phyloP scores from a whole-genome alignment of 768 basidiomycete genomes.

The Sarcodon aspratus region DNA sequence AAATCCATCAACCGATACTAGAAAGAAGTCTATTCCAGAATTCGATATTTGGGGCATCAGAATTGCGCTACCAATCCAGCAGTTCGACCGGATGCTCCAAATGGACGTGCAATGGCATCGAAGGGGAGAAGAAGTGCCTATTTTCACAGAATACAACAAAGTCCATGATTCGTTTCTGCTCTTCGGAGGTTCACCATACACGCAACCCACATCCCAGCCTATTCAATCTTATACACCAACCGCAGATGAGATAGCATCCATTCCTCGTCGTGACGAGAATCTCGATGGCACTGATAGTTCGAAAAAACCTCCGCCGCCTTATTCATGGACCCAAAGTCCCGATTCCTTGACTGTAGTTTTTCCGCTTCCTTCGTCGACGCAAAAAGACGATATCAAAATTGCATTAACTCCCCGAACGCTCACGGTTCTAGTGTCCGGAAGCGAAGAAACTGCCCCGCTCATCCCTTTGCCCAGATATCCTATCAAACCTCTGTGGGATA shows the following conservation, averaged over 20 bases:
- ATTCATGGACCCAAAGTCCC: constrained; percentile 86
- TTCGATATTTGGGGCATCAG: constrained; percentile 61
- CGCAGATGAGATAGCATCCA: constrained; percentile 54
- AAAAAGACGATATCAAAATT: constrained; percentile 54
- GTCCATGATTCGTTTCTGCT: constrained; percentile 45
- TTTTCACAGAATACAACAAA: constrained; percentile 24
- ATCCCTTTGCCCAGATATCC: constrained; percentile 47
- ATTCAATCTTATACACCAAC: constrained; percentile 40
- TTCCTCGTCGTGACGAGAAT: constrained; percentile 51
- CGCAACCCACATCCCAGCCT: constrained; percentile 21
- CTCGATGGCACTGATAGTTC: constrained; percentile 29
- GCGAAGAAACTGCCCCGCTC: constrained; percentile 9
- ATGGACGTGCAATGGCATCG: constrained; percentile 60
- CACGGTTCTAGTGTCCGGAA: constrained; percentile 44
- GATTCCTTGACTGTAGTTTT: constrained; percentile 80
- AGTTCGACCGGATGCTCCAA: constrained; percentile 19
- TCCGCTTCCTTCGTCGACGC: constrained; percentile 63
- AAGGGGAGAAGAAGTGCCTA: constrained; percentile 59
- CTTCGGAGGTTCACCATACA: constrained; percentile 47
- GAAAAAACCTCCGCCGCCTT: constrained; percentile 51
- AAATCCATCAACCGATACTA: constrained; percentile 3
- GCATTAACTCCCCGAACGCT: constrained; percentile 54
- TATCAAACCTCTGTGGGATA: constrained; percentile 64
- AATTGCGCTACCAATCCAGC: constrained; percentile 31
- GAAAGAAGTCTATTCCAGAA: constrained; percentile 19